Evolutionary conservation across 225 moss, liverwort and hornwort species (phyloP).

Genomic region (Sphagnum tenellum): DNA sequence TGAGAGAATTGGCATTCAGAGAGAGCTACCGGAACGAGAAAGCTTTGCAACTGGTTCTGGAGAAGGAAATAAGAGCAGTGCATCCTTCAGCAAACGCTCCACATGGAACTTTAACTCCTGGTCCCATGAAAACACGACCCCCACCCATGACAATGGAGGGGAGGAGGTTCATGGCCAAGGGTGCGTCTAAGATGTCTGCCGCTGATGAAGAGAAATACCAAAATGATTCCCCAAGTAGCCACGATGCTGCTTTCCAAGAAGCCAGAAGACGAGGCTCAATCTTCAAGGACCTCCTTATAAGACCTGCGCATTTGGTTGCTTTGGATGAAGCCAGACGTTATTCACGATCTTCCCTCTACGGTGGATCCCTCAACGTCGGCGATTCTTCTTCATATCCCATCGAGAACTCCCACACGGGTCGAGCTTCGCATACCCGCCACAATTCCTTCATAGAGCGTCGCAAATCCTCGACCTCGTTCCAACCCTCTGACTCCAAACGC

Average conservation of each 20-base stretch:
- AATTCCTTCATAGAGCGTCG: slow-evolving; percentile 25
- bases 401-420: slow-evolving; percentile 30
- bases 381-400: background rate
- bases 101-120: slow-evolving; percentile 31
- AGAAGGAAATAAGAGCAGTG: slow-evolving; percentile 27
- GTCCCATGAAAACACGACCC: slow-evolving; percentile 33
- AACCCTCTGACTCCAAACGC: background rate
- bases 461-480: too few species aligned
- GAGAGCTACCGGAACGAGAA: slow-evolving; percentile 21
- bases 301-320: slow-evolving; percentile 33
- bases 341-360: slow-evolving; percentile 30
- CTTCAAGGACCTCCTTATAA: slow-evolving; percentile 31
- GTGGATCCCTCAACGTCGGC: slow-evolving; percentile 20
- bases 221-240: slow-evolving; percentile 27
- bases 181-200: slow-evolving; percentile 13
- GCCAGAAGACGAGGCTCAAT: slow-evolving; percentile 19
- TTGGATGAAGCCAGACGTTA: slow-evolving; percentile 33
- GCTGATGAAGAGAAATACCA: slow-evolving; percentile 13
- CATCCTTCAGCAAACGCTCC: slow-evolving; percentile 15
- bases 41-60: slow-evolving; percentile 14
- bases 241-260: slow-evolving; percentile 26
- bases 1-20: slow-evolving; percentile 23
- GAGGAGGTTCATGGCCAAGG: slow-evolving; percentile 9
- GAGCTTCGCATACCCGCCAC: slow-evolving; percentile 17
- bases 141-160: slow-evolving; percentile 18